Base-by-base conservation (phyloP, 1,284 basidiomycete species). In the Apiotrichum akiyoshidainum region DNA sequence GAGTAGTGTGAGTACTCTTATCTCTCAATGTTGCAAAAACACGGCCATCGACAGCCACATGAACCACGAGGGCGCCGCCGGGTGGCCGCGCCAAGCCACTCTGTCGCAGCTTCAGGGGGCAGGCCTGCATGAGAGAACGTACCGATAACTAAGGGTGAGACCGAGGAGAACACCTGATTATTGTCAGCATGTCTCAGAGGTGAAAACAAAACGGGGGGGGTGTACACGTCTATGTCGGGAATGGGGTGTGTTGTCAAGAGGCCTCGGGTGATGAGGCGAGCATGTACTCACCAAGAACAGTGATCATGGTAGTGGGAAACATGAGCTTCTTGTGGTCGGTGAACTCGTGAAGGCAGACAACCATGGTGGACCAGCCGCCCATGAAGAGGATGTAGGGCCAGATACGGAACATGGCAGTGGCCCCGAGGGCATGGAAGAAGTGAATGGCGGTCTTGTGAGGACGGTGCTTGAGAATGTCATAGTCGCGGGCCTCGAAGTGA, bases 101-200 rank as follows among this genome's bases (percentile, higher is more conserved):
- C 16, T 39, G 37, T 39, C 37, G 37, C 37, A 12, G n/a, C 8
- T n/a, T 16, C 16, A 41, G 8, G 40, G 26, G 26, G 26, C 4
- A 16, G 5, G 3, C 4, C 40, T n/a, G 10, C 21, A 3, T 44
- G 9, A 21, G 17, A 11, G 42, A 16, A 64, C 68, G 55, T 53
- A 73, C 72, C 72, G 62, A 57, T 77, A 77, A 42, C 69, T 73
- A 17, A 77, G 59, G 2, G 73, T 74, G 51, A 77, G 57, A 72
- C 74, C 74, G 26, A 77, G 65, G 42, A 77, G 57, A 16, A 73
- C 73, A 69, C 73, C 72, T 71, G 51, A 2, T 5, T 12, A 34
- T 16, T 50, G 52, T 57, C 22, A 40, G 50, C 42, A 44, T n/a
- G 37, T 37, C 5, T 37, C 37, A 37, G 14, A 37, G 11, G 37